Evolutionary conservation across 2,329 filamentous ascomycete genomes (phyloP).

Genomic region (Diplodia sapinea): DNA sequence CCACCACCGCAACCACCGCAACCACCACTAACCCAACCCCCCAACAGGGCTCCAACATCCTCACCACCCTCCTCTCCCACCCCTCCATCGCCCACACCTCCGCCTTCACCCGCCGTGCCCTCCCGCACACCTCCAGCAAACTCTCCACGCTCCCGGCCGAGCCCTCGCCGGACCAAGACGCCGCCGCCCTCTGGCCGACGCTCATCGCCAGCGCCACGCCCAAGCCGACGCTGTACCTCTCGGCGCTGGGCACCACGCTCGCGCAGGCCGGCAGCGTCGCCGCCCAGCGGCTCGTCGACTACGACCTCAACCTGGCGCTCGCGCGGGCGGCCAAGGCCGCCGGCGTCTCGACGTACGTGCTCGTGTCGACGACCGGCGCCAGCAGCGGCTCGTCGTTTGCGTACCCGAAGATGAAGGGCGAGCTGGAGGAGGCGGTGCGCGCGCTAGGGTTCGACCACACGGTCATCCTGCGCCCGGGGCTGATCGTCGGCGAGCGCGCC

Average conservation of each 20-base stretch:
- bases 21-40: constrained; percentile 36
- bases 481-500: constrained; percentile 75
- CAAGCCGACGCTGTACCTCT: constrained; percentile 71
- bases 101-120: constrained; percentile 71
- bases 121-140: constrained; percentile 60
- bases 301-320: constrained; percentile 81
- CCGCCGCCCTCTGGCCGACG: constrained; percentile 67
- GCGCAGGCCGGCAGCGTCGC: constrained; percentile 75
- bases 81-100: constrained; percentile 60
- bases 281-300: constrained; percentile 85
- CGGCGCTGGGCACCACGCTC: constrained; percentile 79
- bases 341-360: constrained; percentile 76
- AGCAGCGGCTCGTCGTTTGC: constrained; percentile 60
- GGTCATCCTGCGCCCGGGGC: constrained; percentile 74
- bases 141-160: constrained; percentile 71
- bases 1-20: constrained; percentile 9
- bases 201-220: constrained; percentile 63
- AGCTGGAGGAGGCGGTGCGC: constrained; percentile 80
- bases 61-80: constrained; percentile 64
- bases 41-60: constrained; percentile 72
- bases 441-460: constrained; percentile 76
- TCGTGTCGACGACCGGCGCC: constrained; percentile 68
- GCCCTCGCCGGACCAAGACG: constrained; percentile 39
- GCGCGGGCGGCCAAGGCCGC: constrained; percentile 75
- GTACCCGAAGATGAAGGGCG: constrained; percentile 78